Evolutionary conservation across 345 rosid genomes (phyloP), one percentile per base, ranked within the genome.

Genomic region (Raphanus raphanistrum): DNA sequence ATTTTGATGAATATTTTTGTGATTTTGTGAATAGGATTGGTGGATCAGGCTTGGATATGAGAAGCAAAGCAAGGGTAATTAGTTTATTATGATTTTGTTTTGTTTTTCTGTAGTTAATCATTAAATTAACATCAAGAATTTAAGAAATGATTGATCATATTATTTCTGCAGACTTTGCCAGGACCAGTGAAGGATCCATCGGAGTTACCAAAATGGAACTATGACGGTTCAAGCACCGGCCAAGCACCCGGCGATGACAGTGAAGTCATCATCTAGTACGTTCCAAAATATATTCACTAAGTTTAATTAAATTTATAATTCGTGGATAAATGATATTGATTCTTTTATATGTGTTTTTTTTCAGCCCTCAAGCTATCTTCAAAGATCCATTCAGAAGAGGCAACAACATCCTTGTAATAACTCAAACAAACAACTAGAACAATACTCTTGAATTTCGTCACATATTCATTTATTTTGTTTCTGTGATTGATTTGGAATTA

Each of bases 161-260:
- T 61, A 6, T 3, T 28, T n/a, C 25, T 80, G 32, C 75, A 91
- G 97, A 92, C 97, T 13, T 76, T 92, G 76, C 6, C 85, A 0
- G 91, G 83, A 29, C 88, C 86, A 0, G 91, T 84, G 52, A 74
- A 70, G 5, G 90, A 88, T 59, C 93, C 97, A 38, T 33, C 90
- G 0, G 78, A 82, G 63, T 86, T 92, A 1, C 97, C 97, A 3
- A 87, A 87, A 68, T 91, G 97, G 97, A 91, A 91, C 83, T 91
- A 86, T 52, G 97, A 91, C 57, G 94, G 97, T 6, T 88, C 94
- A 17, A 90, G 94, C 82, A 92, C 97, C 0, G 76, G 81, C 13
- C 97, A 92, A 72, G 95, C 97, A 27, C 87, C 89, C 7, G 93
- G 93, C 0, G 84, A 88, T 1, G 90, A 92, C 82, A 88, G 95